Evolutionary conservation across 2,329 filamentous ascomycete genomes (phyloP), one percentile per base, ranked within the genome.

Genomic region (Mycosphaerella sp.): DNA sequence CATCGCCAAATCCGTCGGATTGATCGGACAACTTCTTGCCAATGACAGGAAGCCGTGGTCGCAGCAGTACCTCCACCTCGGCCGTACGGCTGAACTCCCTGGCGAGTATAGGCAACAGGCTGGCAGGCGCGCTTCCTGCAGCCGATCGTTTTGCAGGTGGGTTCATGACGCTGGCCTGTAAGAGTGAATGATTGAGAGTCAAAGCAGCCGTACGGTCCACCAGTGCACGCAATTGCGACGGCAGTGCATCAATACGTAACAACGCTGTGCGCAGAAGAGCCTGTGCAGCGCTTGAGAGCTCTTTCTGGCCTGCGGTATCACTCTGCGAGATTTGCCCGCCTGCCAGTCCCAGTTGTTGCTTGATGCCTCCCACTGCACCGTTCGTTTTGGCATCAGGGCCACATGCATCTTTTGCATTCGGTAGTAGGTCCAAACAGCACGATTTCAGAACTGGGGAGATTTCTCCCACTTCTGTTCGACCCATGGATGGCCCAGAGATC

Each of bases 161-260:
- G 67, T 93, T 89, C 53, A 96, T 73, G 10, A 94, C 82, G 66
- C 88, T 91, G 5, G 89, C 82, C 9, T 93, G 64, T 79, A 96
- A 87, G 37, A 86, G 85, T 28, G 83, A 75, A 64, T 82, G 83
- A 66, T 84, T 77, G 53, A 78, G 76, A 4, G 76, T 79, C 17
- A 95, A 71, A 50, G 95, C 85, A 16, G 88, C 86, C 2, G 87
- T 87, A 57, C 87, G 85, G 64, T 96, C 89, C 56, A 95, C 76
- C 43, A 88, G 80, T 9, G 83, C 79, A 46, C 91, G 84, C 16
- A 88, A 66, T 1, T 85, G 80, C 7, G 84, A 80, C n/a, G 85
- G 79, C 34, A 95, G 70, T 50, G 85, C 80, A 1, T 85, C 82
- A 2, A 93, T 69, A 51, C 76, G 75, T 14, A 77, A 76, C 16